Conservation (phyloP, 2,329 filamentous ascomycete species). For the Scedosporium minutisporum region DNA sequence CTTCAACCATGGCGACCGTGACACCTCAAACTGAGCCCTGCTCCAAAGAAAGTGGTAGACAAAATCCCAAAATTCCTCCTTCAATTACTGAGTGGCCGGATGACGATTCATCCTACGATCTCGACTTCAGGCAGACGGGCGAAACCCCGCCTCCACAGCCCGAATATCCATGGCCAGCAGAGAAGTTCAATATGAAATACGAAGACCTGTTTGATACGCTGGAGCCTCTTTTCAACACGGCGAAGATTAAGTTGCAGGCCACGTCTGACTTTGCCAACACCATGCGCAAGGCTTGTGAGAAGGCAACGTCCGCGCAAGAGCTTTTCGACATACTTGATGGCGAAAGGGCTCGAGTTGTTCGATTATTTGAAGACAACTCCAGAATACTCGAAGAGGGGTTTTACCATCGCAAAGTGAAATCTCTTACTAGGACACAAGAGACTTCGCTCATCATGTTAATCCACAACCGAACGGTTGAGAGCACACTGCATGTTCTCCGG, state of each 20-base stretch:
- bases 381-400: background rate
- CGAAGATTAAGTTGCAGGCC: background rate
- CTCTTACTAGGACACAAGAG: background rate
- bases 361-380: background rate
- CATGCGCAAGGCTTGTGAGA: background rate
- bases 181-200: constrained; percentile 35
- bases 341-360: background rate
- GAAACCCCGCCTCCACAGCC: too few species aligned
- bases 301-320: background rate
- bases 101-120: too few species aligned
- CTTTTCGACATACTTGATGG: background rate
- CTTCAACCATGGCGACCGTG: too few species aligned
- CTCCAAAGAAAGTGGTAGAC: too few species aligned
- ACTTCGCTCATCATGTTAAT: background rate
- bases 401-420: background rate
- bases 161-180: too few species aligned
- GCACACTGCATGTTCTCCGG: background rate
- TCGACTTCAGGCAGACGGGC: too few species aligned
- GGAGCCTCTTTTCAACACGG: background rate
- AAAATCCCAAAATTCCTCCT: too few species aligned
- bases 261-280: background rate
- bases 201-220: background rate
- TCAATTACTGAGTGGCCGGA: too few species aligned
- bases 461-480: background rate
- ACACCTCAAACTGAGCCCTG: too few species aligned